Evolutionary conservation across 2,329 filamentous ascomycete genomes (phyloP).

Genomic region (Colletotrichum agaves): DNA sequence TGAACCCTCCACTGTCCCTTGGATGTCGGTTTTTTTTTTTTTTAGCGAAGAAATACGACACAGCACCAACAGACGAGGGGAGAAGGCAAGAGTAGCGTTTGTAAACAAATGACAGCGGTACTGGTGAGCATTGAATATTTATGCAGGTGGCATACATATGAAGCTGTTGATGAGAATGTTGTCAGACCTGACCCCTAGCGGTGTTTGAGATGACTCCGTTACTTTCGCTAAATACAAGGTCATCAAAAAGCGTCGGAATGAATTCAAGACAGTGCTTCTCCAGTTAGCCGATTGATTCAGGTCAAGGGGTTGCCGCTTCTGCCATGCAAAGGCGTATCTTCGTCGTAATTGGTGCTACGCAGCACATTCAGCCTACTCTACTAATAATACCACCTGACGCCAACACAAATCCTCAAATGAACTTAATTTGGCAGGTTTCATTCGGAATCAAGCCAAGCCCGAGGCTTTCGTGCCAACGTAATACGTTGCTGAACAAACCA

Average conservation of each 20-base stretch:
- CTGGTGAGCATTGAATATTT: not conserved
- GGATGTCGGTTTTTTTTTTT: too few species aligned
- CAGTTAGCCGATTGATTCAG: not conserved
- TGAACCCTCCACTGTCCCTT: too few species aligned
- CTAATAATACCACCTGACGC: not conserved
- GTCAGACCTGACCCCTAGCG: not conserved
- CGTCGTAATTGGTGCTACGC: not conserved
- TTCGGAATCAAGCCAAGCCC: too few species aligned
- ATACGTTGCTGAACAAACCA: too few species aligned
- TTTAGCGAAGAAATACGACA: too few species aligned
- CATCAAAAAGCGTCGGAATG: not conserved
- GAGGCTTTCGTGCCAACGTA: too few species aligned
- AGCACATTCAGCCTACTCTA: not conserved
- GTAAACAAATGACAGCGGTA: too few species aligned
- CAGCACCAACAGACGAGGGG: too few species aligned
- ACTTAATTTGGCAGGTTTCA: too few species aligned
- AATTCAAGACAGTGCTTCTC: not conserved
- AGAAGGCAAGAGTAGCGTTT: too few species aligned
- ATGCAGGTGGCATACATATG: not conserved
- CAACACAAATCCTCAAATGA: not conserved
- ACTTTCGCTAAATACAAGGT: not conserved
- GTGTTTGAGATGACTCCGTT: not conserved
- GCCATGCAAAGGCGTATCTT: not conserved
- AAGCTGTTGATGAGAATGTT: not conserved
- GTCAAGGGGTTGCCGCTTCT: not conserved